phyloP scores from a whole-genome alignment of 192 early-diverging fungal genomes.

The Dissophora globulifera region DNA sequence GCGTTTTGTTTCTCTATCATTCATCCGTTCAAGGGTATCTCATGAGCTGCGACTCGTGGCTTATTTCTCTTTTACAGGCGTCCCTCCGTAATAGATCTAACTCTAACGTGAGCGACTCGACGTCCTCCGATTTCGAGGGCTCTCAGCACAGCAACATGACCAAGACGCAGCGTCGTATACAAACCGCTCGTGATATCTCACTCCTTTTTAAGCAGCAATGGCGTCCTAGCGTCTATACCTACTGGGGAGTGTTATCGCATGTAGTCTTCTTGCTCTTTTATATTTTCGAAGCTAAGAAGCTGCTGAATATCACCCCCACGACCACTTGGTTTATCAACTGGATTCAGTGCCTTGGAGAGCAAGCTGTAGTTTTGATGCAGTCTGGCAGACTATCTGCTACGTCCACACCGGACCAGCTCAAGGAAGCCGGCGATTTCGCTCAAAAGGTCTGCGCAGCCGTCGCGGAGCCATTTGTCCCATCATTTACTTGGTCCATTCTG shows the following conservation, averaged over 20 bases:
- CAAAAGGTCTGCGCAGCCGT: constrained; percentile 15
- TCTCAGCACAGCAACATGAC: not conserved
- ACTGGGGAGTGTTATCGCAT: constrained; percentile 16
- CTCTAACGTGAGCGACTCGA: constrained; percentile 9
- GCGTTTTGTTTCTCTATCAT: no score
- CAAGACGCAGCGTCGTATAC: constrained; percentile 18
- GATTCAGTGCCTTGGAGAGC: constrained; percentile 3
- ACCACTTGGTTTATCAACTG: constrained; percentile 5
- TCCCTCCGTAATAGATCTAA: not conserved
- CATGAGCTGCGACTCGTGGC: not conserved
- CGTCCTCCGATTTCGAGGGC: not conserved
- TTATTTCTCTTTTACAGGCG: not conserved
- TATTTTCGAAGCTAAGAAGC: constrained; percentile 21
- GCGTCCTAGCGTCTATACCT: constrained; percentile 26
- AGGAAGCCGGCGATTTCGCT: constrained; percentile 15
- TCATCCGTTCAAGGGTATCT: no score
- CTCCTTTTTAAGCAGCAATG: constrained; percentile 39
- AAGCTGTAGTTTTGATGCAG: constrained; percentile 2
- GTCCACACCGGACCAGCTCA: constrained; percentile 2
- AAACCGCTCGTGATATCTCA: constrained; percentile 30
- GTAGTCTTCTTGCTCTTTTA: constrained; percentile 44
- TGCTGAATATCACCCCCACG: not conserved
- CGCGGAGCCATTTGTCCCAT: constrained; percentile 19
- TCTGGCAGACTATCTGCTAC: not conserved
- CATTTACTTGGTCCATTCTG: constrained; percentile 23